Evolutionary conservation across 75 land plant species (phyloP).

Genomic region (Pinus albicaulis): DNA sequence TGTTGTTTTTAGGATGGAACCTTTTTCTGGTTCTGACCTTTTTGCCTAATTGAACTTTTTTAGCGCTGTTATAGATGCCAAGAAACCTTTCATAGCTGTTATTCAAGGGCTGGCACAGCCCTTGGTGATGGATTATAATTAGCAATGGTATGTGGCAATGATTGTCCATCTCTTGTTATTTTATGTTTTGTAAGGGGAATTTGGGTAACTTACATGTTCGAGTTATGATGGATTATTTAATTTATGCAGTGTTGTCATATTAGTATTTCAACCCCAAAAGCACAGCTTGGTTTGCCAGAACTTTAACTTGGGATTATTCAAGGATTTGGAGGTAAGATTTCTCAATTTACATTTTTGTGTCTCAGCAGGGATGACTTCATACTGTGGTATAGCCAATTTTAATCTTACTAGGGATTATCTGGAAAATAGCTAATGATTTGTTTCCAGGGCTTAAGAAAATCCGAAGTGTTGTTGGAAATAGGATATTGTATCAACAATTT

Average conservation of each 20-base stretch:
- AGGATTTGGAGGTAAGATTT: constrained; percentile 85
- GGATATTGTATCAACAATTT: background rate
- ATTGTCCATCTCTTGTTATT: background rate
- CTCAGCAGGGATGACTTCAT: background rate
- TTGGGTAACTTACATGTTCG: constrained; percentile 3
- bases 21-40: background rate
- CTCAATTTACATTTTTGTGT: background rate
- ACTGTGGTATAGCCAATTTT: background rate
- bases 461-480: background rate
- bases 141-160: constrained; percentile 68
- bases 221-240: background rate
- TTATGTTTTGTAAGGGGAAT: background rate
- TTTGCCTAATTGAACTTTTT: background rate
- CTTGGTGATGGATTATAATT: constrained; percentile 98
- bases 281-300: constrained; percentile 94
- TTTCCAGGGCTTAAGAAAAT: background rate
- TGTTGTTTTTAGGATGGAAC: background rate
- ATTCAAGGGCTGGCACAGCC: constrained; percentile 93
- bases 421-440: background rate
- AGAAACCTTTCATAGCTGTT: constrained; percentile 95
- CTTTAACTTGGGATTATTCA: constrained; percentile 93
- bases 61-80: constrained; percentile 51
- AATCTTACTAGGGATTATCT: background rate
- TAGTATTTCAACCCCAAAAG: constrained; percentile 80
- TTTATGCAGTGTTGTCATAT: constrained; percentile 84